Evolutionary conservation across 805 yeast species (phyloP).

Genomic region (Cyberlindnera mycetangii): DNA sequence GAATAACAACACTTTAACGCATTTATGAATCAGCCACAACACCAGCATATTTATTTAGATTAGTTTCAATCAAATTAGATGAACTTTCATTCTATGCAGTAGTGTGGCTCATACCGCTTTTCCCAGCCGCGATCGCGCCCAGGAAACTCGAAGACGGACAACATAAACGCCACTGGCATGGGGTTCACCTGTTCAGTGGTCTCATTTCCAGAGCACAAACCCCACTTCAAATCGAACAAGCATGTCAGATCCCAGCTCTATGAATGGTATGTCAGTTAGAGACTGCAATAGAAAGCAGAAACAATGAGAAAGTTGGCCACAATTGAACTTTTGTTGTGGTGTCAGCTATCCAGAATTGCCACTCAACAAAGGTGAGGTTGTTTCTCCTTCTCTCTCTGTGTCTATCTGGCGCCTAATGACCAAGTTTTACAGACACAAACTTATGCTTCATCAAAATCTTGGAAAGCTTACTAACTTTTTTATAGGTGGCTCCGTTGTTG

Average conservation of each 20-base stretch:
- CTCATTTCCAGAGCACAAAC: neutral
- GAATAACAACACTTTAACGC: neutral
- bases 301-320: neutral
- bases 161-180: constrained; percentile 2
- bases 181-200: too few species aligned
- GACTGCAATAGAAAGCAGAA: neutral
- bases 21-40: neutral
- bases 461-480: constrained; percentile 16
- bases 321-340: neutral
- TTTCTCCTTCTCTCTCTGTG: neutral
- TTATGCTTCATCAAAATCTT: too few species aligned
- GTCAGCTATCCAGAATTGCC: neutral
- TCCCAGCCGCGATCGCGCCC: neutral
- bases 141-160: neutral
- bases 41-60: neutral
- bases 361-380: neutral
- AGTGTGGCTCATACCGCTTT: neutral
- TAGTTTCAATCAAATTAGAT: neutral
- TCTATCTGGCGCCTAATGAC: too few species aligned
- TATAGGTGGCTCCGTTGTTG: constrained; percentile 90
- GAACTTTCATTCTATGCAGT: too few species aligned
- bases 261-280: constrained; percentile 51
- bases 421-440: too few species aligned
- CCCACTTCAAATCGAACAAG: neutral
- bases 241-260: constrained; percentile 78